A percentile compares a stretch with the other conserved stretches of the same genome.
Evolutionary conservation across 2,329 filamentous ascomycete genomes (phyloP).

Genomic region (Shiraia bambusicola): DNA sequence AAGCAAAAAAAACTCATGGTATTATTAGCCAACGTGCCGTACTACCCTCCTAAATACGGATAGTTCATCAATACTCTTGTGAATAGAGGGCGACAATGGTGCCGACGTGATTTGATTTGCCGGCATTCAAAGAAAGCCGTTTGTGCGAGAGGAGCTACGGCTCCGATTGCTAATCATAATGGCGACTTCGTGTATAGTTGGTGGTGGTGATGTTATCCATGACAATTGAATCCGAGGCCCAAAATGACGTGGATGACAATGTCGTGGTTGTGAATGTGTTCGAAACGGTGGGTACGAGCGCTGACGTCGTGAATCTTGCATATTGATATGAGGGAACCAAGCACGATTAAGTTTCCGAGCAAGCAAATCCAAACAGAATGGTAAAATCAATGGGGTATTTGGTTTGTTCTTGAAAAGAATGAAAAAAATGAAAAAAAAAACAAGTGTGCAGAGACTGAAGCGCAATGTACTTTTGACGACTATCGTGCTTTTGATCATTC

Average conservation of each 20-base stretch:
- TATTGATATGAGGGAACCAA: slow-evolving; percentile 9
- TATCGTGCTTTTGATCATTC: background rate
- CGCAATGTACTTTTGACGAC: background rate
- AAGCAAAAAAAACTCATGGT: background rate
- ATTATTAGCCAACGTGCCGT: slow-evolving; percentile 8
- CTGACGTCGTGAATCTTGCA: slow-evolving; percentile 1
- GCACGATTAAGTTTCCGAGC: slow-evolving; percentile 23
- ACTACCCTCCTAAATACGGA: slow-evolving; percentile 11
- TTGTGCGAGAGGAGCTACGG: slow-evolving; percentile 7
- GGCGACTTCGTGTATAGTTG: background rate
- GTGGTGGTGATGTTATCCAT: slow-evolving; percentile 1
- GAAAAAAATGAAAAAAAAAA: background rate
- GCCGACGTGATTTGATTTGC: slow-evolving; percentile 3
- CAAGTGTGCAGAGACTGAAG: background rate
- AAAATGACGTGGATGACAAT: slow-evolving; percentile 7
- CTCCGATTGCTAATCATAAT: slow-evolving; percentile 1
- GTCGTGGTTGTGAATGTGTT: slow-evolving; percentile 8
- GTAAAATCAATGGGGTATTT: background rate
- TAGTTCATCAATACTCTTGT: slow-evolving; percentile 10
- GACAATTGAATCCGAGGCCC: slow-evolving; percentile 5
- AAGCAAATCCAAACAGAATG: slow-evolving; percentile 1
- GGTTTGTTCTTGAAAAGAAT: background rate
- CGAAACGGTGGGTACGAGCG: slow-evolving; percentile 7
- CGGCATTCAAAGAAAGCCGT: slow-evolving; percentile 6
- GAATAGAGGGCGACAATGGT: slow-evolving; percentile 2